Base-by-base conservation (phyloP, 2,329 filamentous ascomycete genomes). In the Keithomyces neogunnii region DNA sequence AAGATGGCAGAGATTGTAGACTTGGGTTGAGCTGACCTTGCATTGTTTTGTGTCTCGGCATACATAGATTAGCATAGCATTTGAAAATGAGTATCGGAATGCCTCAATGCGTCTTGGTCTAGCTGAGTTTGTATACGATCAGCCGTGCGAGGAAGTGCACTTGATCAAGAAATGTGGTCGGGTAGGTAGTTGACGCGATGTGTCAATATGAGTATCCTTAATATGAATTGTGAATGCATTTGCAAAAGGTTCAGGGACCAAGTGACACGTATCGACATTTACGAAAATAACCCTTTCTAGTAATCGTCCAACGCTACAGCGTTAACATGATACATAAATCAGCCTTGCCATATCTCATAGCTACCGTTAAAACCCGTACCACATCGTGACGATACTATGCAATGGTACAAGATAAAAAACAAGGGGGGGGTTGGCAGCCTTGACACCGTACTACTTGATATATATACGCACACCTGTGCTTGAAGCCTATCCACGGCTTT, bases 1-100 rank as follows among this genome's bases (percentile, higher is more conserved):
- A 61, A 57, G 4, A 56, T 59, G 26, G 65, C 56, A 2, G 61
- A 65, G 33, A 66, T 64, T 39, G 62, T 61, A 51, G 62, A 62
- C 26, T 43, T 55, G 33, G 56, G 30, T 29, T 47, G 28, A 19
- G 28, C 8, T 8, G 29, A 8, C 38, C 44, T 30, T 48, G 46
- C 43, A 13, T 8, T 5, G 26, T 39, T 47, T 29, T 30, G 10
- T 19, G 39, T 9, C 28, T 44, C 8, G 39, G 40, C 40, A 31
- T 47, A 9, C 19, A 19, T 28, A 42, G 28, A 35, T 42, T 31
- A 32, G 38, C 36, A 32, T 39, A 38, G 48, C 48, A 49, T 49
- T 38, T 19, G 43, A 26, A 48, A 43, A 42, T 43, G 32, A 8
- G 28, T 29, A 47, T 19, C 9, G 13, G 13, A 28, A 32, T 7